phyloP scores from a whole-genome alignment of 495 filamentous ascomycete species.

The Oidiodendron maius region DNA sequence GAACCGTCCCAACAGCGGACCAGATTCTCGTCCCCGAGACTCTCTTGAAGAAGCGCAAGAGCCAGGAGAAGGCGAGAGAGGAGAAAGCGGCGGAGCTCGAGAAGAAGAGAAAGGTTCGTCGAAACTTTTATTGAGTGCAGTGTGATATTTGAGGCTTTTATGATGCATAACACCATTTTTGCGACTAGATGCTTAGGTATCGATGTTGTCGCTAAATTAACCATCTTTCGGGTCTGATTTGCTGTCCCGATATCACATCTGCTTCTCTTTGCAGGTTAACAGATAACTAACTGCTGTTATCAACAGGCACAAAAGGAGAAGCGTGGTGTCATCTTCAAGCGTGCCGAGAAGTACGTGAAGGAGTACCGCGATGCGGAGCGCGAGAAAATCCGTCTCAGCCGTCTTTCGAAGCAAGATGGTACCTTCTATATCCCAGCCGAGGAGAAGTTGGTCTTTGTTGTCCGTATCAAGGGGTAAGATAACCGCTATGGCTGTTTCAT shows the following conservation, averaged over 20 bases:
- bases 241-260: constrained; percentile 14
- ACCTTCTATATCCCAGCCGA: constrained; percentile 90
- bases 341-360: constrained; percentile 98
- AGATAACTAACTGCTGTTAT: constrained; percentile 11
- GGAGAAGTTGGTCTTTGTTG: constrained; percentile 94
- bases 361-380: constrained; percentile 98
- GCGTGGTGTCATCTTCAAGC: constrained; percentile 97
- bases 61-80: constrained; percentile 95
- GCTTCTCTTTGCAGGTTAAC: too few relatives aligned
- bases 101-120: constrained; percentile 85
- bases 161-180: constrained; percentile 62
- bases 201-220: constrained; percentile 93
- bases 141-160: constrained; percentile 47
- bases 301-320: constrained; percentile 90
- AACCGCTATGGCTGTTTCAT: constrained; percentile 16
- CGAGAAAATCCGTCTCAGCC: constrained; percentile 91
- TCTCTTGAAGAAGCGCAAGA: constrained; percentile 99
- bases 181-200: constrained; percentile 78
- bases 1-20: constrained; percentile 74
- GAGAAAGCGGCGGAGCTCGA: constrained; percentile 71
- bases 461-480: constrained; percentile 93
- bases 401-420: constrained; percentile 84
- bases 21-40: constrained; percentile 96
- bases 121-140: constrained; percentile 25
- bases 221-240: constrained; percentile 99